Evolutionary conservation across 2,329 filamentous ascomycete genomes (phyloP), one percentile per base, ranked within the genome.

Genomic region (Fusarium cyanostomum): DNA sequence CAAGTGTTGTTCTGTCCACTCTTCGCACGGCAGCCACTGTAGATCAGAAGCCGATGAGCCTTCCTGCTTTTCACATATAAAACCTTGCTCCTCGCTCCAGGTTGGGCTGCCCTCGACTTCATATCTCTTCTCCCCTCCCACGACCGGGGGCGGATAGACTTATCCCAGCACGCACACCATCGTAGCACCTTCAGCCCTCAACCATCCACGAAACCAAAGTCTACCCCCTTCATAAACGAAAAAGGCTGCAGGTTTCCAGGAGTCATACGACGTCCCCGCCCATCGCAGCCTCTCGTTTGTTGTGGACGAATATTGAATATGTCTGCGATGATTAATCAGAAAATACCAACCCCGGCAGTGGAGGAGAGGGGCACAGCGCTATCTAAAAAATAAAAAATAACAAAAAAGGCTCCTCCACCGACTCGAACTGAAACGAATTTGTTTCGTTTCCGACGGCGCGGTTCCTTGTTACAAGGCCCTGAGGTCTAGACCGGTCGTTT

Each of bases 301-400:
- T 26, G 28, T 48, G 15, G 41, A 45, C 13, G 52, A 67, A 61
- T 71, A 59, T 67, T 67, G 68, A 68, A 70, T 71, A 70, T 71
- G 68, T 71, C 69, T 62, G 59, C 54, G 69, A 71, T 71, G 68
- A 72, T 65, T 67, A 69, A 71, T 71, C 69, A 72, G 51, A 67
- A 71, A 71, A 69, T 69, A 57, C 21, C 21, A 21, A 21, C 21
- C 21, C 21, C 21, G 21, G 21, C 21, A 21, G 21, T 21, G 21
- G 21, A 21, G 21, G 21, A 21, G 21, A 33, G 15, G 13, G 27
- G 7, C 37, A n/a, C 31, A 21, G 8, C 5, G 33, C 15, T 13
- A 39, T 18, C 37, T 12, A 6, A n/a, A n/a, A n/a, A n/a, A n/a
- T n/a, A n/a, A n/a, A n/a, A n/a, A n/a, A 21, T 21, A 21, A 21